Conservation (phyloP, 441 rosid species). For the Gossypium schwendimanii region DNA sequence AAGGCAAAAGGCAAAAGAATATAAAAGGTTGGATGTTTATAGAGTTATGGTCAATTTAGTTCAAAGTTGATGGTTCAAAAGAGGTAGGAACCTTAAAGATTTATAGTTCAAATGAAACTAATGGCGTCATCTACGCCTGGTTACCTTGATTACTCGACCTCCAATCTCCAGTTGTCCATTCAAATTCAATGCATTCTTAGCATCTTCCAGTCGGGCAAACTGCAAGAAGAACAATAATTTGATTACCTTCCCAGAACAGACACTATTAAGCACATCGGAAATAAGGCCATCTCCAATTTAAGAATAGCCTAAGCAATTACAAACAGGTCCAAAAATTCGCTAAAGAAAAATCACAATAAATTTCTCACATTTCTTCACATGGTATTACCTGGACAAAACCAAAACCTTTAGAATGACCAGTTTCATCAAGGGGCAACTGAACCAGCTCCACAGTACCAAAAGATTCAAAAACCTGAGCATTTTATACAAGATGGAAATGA, state of each 20-base stretch:
- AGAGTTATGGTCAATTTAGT: background rate
- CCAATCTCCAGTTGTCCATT: conserved; percentile 94
- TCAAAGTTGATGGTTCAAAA: background rate
- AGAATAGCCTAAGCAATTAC: background rate
- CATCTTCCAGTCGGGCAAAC: conserved; percentile 97
- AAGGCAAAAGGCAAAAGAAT: background rate
- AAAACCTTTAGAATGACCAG: conserved; percentile 88
- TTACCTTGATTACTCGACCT: conserved; percentile 88
- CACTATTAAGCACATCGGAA: background rate
- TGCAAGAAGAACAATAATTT: conserved; percentile 21
- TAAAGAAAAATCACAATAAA: background rate
- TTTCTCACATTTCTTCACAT: background rate
- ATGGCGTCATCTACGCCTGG: background rate
- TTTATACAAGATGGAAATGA: conserved; percentile 10
- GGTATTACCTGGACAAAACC: conserved; percentile 82
- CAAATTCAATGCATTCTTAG: conserved; percentile 77
- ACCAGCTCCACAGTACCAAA: conserved; percentile 95
- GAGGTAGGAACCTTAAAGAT: background rate
- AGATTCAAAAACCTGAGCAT: conserved; percentile 79
- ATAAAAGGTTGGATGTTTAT: background rate
- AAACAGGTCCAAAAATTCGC: background rate
- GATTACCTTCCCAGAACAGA: conserved; percentile 7
- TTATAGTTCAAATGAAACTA: too few species aligned
- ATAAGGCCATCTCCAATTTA: conserved; percentile 4
- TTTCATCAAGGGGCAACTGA: conserved; percentile 86